Percentiles rank a stretch among this genome's conserved stretches.
Evolutionary conservation across 2,329 filamentous ascomycete genomes (phyloP).

Genomic region (Sclerotinia borealis): DNA sequence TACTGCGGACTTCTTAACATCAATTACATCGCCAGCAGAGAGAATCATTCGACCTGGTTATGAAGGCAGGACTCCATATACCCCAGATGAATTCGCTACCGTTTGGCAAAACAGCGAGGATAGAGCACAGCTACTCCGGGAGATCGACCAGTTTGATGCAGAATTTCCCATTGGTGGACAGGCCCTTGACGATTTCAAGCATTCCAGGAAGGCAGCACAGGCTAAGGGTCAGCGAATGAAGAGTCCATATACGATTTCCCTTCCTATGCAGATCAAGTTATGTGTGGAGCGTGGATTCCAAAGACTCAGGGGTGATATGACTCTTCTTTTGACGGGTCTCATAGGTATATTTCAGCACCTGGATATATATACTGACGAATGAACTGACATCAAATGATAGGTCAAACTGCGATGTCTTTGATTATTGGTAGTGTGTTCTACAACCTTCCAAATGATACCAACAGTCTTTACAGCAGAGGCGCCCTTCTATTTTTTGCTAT

Average conservation of each 20-base stretch:
- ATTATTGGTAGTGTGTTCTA: slow-evolving; percentile 61
- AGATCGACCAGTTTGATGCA: slow-evolving; percentile 48
- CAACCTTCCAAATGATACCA: slow-evolving; percentile 47
- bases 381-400: not conserved
- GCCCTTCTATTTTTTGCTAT: slow-evolving; percentile 64
- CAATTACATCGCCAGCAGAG: slow-evolving; percentile 59
- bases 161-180: slow-evolving; percentile 30
- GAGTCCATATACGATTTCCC: slow-evolving; percentile 81
- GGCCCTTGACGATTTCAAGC: slow-evolving; percentile 35
- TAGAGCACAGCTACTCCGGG: slow-evolving; percentile 38
- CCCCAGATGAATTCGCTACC: slow-evolving; percentile 48
- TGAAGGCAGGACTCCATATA: slow-evolving; percentile 50
- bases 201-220: slow-evolving; percentile 34
- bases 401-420: slow-evolving; percentile 46
- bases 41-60: slow-evolving; percentile 50
- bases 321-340: slow-evolving; percentile 49
- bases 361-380: not conserved
- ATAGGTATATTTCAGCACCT: slow-evolving; percentile 6
- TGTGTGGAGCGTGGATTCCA: slow-evolving; percentile 78
- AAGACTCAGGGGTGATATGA: slow-evolving; percentile 70
- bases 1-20: slow-evolving; percentile 65
- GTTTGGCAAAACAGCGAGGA: slow-evolving; percentile 44
- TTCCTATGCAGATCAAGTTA: slow-evolving; percentile 66
- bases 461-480: slow-evolving; percentile 54
- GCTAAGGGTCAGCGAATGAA: slow-evolving; percentile 44